Percentiles rank a stretch among this genome's conserved stretches.
These are phyloP conservation scores for Casuarina cunninghamiana DNA, from an alignment of 306 rosid genomes.

Conservation along the genomic window DNA sequence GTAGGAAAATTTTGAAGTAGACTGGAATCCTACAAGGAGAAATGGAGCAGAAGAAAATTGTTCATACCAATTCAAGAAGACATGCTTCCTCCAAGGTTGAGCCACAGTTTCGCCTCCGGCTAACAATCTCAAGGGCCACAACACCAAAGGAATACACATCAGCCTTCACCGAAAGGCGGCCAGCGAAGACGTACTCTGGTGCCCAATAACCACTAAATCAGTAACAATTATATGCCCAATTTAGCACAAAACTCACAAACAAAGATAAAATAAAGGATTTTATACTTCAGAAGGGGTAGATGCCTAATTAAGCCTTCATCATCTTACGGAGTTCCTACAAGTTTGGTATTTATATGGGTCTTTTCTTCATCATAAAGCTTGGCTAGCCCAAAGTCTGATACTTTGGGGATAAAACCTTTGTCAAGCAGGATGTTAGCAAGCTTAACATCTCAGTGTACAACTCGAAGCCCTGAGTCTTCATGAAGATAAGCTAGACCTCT, in stretches of 20 bases:
- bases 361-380: conserved; percentile 49
- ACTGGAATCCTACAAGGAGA: conserved; percentile 1
- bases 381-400: conserved; percentile 67
- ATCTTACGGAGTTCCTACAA: conserved; percentile 78
- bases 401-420: conserved; percentile 56
- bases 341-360: conserved; percentile 75
- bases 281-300: conserved; percentile 3
- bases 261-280: not conserved
- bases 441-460: conserved; percentile 83
- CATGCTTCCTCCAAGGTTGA: not conserved
- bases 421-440: conserved; percentile 79
- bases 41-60: conserved; percentile 3
- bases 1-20: not conserved
- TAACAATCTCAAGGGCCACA: conserved; percentile 70
- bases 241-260: conserved; percentile 10
- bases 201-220: too few relatives aligned
- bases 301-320: not conserved
- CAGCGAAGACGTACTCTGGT: conserved; percentile 31
- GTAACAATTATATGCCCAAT: not conserved
- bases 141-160: conserved; percentile 87
- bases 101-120: conserved; percentile 64
- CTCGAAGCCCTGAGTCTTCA: conserved; percentile 66
- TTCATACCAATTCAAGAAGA: conserved; percentile 63
- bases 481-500: conserved; percentile 78
- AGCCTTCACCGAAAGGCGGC: conserved; percentile 80